Percentiles rank a stretch among this genome's conserved stretches.
phyloP scores from a whole-genome alignment of 2,329 filamentous ascomycete species.

The Colletotrichum liaoningense region DNA sequence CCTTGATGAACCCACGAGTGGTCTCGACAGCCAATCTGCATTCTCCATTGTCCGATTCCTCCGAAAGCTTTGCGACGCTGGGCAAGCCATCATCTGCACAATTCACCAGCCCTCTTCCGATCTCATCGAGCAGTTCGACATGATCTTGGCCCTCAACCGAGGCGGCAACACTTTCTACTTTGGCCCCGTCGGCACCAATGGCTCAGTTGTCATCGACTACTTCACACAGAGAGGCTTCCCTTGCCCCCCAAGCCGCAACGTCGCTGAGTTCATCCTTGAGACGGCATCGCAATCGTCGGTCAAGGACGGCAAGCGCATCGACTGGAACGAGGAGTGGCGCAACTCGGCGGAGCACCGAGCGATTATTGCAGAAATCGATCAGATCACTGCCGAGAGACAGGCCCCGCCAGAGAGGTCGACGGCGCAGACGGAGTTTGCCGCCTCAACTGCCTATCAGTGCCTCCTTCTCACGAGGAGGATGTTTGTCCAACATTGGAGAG shows the following conservation, averaged over 20 bases:
- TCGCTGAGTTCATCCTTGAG: constrained; percentile 62
- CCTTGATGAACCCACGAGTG: constrained; percentile 73
- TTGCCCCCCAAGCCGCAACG: constrained; percentile 68
- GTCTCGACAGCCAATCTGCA: constrained; percentile 50
- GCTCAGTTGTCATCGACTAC: constrained; percentile 64
- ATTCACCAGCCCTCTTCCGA: constrained; percentile 71
- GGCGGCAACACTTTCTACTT: constrained; percentile 81
- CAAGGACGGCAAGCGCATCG: constrained; percentile 55
- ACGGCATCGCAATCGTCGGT: constrained; percentile 51
- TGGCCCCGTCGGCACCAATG: constrained; percentile 76
- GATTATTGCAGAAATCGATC: constrained; percentile 73
- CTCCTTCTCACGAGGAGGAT: constrained; percentile 75
- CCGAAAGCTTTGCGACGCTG: constrained; percentile 65
- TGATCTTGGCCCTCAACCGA: constrained; percentile 76
- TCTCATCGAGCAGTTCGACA: constrained; percentile 77
- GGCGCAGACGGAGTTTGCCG: constrained; percentile 70
- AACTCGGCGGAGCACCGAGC: constrained; percentile 70
- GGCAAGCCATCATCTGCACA: constrained; percentile 74
- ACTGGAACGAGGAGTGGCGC: constrained; percentile 83
- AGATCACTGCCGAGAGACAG: constrained; percentile 58
- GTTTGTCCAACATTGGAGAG: constrained; percentile 80
- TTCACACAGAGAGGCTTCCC: constrained; percentile 74
- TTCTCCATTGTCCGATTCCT: constrained; percentile 56
- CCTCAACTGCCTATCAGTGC: constrained; percentile 72
- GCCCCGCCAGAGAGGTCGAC: constrained; percentile 44